Evolutionary conservation across 2,329 filamentous ascomycete genomes (phyloP).

Genomic region (Aspergillus phoenicis): DNA sequence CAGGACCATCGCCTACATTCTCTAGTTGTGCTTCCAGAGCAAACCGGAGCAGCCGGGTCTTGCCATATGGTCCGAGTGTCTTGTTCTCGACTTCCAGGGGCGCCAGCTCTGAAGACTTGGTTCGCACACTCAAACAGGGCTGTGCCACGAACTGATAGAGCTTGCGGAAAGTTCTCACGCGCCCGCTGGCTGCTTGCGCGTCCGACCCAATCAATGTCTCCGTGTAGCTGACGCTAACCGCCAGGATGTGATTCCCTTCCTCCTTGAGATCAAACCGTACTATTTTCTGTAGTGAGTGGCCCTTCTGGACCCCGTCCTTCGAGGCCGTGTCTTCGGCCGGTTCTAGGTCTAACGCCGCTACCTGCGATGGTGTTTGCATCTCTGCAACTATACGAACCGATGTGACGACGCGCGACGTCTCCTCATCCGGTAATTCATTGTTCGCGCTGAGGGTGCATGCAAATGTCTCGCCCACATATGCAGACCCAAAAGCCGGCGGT

Average conservation of each 20-base stretch:
- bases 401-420: slow-evolving; percentile 58
- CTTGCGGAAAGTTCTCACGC: slow-evolving; percentile 86
- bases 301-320: slow-evolving; percentile 41
- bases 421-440: slow-evolving; percentile 65
- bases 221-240: slow-evolving; percentile 91
- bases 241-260: slow-evolving; percentile 89
- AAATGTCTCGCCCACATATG: slow-evolving; percentile 94
- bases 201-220: slow-evolving; percentile 66
- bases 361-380: slow-evolving; percentile 87
- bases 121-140: slow-evolving; percentile 83
- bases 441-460: slow-evolving; percentile 95
- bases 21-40: slow-evolving; percentile 92
- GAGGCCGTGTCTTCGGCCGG: slow-evolving; percentile 52
- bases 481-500: slow-evolving; percentile 87
- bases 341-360: slow-evolving; percentile 63
- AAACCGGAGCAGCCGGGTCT: slow-evolving; percentile 56
- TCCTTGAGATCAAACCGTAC: slow-evolving; percentile 88
- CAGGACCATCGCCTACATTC: slow-evolving; percentile 82
- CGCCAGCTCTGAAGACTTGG: slow-evolving; percentile 73
- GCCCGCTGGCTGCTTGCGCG: slow-evolving; percentile 54
- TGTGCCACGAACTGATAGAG: slow-evolving; percentile 96
- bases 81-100: slow-evolving; percentile 50
- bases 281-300: slow-evolving; percentile 75
- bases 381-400: slow-evolving; percentile 84
- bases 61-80: slow-evolving; percentile 48